Base-by-base conservation (phyloP, 495 filamentous ascomycete genomes). In the Hypoxylon fragiforme region DNA sequence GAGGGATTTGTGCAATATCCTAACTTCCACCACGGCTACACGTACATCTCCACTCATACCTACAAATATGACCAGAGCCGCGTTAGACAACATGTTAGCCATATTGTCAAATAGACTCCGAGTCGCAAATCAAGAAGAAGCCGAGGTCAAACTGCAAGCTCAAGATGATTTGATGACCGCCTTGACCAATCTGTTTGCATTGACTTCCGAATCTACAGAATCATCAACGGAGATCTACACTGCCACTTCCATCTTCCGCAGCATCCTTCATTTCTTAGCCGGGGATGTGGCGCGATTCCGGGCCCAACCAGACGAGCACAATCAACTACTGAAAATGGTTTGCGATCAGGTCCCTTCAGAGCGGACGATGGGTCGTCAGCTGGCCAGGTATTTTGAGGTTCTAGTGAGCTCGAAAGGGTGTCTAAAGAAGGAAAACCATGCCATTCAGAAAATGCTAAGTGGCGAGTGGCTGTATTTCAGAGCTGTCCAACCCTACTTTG, bases 361-460 rank as follows among this genome's bases (percentile, higher is more conserved):
- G n/a, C 42, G 50, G 12, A 42, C 16, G 16, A 34, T 58, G 1
- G 72, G 70, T 11, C 62, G 65, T 15, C 42, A 59, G 16, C 51
- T 70, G 4, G 66, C 71, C 11, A 56, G 58, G 14, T 57, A 36
- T 16, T 67, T 76, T 18, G 65, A 67, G 21, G 49, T 69, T 1
- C 28, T 76, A 6, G 52, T 73, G 9, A 66, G 63, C 7, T 67
- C 65, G 1, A 70, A 69, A 7, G 60, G 70, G 20, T 65, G 62
- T 14, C 24, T 76, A 7, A 63, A 52, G 9, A 62, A 68, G 20
- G 38, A 58, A 9, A 71, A 71, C 57, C 68, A 69, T 42, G 70
- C 66, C 1, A 39, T 54, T 12, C 37, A 8, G 2, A 65, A 63
- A 35, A 44, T 48, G 15, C 32, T 68, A 3, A 48, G 56, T n/a